Evolutionary conservation across 371 early-diverging fungal genomes (phyloP), one percentile per base, ranked within the genome.

Genomic region (Mycotypha africana): DNA sequence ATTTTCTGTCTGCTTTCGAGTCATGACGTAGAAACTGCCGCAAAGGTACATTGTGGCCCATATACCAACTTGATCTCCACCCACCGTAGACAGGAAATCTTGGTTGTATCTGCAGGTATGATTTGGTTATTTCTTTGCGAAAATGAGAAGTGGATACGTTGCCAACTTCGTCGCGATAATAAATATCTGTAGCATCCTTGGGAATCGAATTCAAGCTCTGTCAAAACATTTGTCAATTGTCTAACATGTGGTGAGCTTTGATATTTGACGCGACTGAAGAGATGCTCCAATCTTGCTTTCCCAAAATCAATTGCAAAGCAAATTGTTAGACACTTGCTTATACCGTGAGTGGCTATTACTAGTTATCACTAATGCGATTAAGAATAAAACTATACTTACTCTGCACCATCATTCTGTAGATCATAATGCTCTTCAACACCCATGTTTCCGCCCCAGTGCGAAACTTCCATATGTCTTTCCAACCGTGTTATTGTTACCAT

Each of bases 61-160:
- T 84, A 56, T 81, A 85, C 88, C 88, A 97, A 9, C 85, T 84
- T 52, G 92, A 94, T 45, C 79, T 82, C 97, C 97, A 96, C 5
- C 93, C 93, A 43, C 98, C 98, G 61, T 82, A 89, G 4, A 96
- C 49, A 15, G 97, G 96, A 67, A 85, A 96, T 14, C 97, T 81
- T 10, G 95, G 93, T 21, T 58, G 50, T n/a, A 95, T 63, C 30
- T 83, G 72, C 47, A 96, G 60, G 3, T 82, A 50, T 11, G 79
- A 65, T 4, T 51, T 44, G 14, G 68, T 54, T 1, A 38, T 36
- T 16, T 78, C 82, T 17, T 66, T 42, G 24, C 59, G 57, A 56
- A 86, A 67, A 36, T 71, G 44, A 6, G 96, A 93, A 6, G 98
- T 96, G 5, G 95, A 94, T 25, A 97, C 92, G 62, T 97, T 95